Evolutionary conservation across 2,329 filamentous ascomycete genomes (phyloP), one percentile per base, ranked within the genome.

Genomic region (Pseudogymnoascus pannorum): DNA sequence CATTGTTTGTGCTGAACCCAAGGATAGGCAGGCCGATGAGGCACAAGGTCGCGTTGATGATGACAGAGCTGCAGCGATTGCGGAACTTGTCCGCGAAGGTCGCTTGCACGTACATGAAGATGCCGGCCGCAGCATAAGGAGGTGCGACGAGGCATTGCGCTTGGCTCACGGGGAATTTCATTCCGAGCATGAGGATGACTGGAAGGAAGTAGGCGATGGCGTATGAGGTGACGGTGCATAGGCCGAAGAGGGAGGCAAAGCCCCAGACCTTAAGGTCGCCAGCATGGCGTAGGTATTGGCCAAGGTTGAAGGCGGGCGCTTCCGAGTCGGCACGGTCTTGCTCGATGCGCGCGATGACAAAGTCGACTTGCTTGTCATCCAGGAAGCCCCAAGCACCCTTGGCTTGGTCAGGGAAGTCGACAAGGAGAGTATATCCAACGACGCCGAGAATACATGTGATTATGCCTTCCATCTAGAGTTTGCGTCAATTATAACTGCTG

Each of bases 191-290:
- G 5, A 95, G 82, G 67, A 94, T 89, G 68, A 92, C 83, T 89
- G 89, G 5, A 5, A 92, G 74, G 69, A 92, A 92, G 73, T 88
- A 92, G 2, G 87, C 87, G 4, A 93, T 80, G 0, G 88, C 84
- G 70, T 93, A 92, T 1, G 81, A 81, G 54, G 89, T 81, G n/a
- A 87, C 88, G 1, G 88, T 91, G 3, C 82, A 81, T 73, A 82
- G 84, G 75, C 85, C 84, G 70, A 81, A 81, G 67, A 85, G 77
- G 66, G 85, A 66, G 64, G 78, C 82, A 66, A 84, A 87, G 0
- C 73, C 77, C 85, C 85, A 87, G 62, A 86, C 75, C 70, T 81
- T 81, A 76, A 74, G 79, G 73, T 85, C 80, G 2, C 66, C 62
- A 1, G 76, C 78, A 18, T 76, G 74, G 14, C 71, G 60, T 9